Evolutionary conservation across 768 basidiomycete genomes (phyloP).

Genomic region (Hericium erinaceus): DNA sequence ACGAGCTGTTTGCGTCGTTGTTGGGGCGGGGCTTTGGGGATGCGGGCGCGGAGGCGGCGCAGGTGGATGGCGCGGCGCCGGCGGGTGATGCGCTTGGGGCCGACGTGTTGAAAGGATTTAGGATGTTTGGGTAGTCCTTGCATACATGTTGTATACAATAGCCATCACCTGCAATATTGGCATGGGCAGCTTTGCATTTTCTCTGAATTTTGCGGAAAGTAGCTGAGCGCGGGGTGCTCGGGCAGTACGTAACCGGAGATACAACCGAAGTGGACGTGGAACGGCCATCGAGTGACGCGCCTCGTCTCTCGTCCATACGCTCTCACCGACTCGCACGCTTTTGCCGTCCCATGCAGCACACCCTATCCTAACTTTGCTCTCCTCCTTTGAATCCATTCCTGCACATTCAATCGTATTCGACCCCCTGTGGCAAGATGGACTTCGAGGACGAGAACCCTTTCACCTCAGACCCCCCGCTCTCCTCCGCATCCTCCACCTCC

Average conservation of each 20-base stretch:
- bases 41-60: not conserved
- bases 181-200: too few species aligned
- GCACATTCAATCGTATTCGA: too few species aligned
- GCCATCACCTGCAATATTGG: too few species aligned
- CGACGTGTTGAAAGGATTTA: constrained; percentile 3
- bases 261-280: not conserved
- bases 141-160: not conserved
- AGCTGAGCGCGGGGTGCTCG: too few species aligned
- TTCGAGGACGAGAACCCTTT: constrained; percentile 37
- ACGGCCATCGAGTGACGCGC: not conserved
- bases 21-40: constrained; percentile 52
- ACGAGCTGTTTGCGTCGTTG: constrained; percentile 86
- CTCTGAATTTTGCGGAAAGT: too few species aligned
- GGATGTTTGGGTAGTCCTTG: constrained; percentile 3
- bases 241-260: not conserved
- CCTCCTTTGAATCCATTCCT: too few species aligned
- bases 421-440: constrained; percentile 19
- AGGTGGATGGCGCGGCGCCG: not conserved
- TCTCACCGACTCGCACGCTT: not conserved
- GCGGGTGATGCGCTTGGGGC: not conserved
- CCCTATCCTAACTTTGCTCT: not conserved
- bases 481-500: constrained; percentile 44
- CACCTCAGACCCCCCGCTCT: constrained; percentile 23
- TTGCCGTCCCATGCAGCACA: not conserved
- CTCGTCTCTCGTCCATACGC: not conserved